Base-by-base conservation (phyloP, 768 basidiomycete species). In the Tylopilus intermedius region DNA sequence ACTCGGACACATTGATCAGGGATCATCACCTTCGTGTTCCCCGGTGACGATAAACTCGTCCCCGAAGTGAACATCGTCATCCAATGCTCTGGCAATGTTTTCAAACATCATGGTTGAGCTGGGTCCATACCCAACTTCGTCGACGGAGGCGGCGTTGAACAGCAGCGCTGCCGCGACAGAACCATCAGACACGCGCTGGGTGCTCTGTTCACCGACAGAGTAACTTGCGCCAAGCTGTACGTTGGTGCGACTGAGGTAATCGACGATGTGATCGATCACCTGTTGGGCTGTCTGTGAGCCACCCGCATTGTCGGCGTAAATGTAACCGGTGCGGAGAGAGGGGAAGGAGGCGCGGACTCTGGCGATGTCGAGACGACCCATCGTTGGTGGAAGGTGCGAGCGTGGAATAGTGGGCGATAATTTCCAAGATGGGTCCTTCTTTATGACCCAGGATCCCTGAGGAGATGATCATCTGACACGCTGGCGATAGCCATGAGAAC, bases 41-140 rank as follows among this genome's bases (percentile, higher is more conserved):
- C 79, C 80, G 0, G 85, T 86, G n/a, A 90, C 64, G 49, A 92
- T 81, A 51, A 90, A 81, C 66, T 90, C 88, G 53, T 90, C 88
- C 4, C 79, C 84, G 1, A 69, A 54, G 33, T 75, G 62, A 26
- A 90, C 73, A 47, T 76, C 76, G 0, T 57, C 60, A 32, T 86
- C 85, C 50, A 90, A 61, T 0, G 80, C 79, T 5, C 85, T 71
- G 0, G 86, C 76, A 0, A 90, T 73, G 60, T 89, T 88, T 64
- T 86, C 86, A 22, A 86, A 57, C 33, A 86, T 78, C 72, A 82
- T 68, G 0, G 88, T 86, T 9, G 87, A 81, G 60, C 83, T 85
- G 24, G 79, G 72, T 0, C 82, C 83, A 57, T 86, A 83, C 10
- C 79, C 80, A 38, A 90, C 76, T 67, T 91, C 86, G 30, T 81